A percentile compares a stretch with the other conserved stretches of the same genome.
Conservation (phyloP, 176 grass and related monocot species). For the Carex parvula region DNA sequence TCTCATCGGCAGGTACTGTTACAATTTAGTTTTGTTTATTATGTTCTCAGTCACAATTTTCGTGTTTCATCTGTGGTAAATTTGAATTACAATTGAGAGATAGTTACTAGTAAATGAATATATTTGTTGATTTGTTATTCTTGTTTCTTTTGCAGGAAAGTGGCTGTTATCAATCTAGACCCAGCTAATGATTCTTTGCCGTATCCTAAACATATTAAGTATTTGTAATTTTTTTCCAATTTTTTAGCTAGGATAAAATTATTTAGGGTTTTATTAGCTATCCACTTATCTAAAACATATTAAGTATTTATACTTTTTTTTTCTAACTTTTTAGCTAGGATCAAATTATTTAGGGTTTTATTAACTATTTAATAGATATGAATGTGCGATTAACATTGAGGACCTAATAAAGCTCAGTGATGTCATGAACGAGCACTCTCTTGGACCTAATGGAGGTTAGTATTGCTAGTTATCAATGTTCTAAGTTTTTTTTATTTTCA, state of each 20-base stretch:
- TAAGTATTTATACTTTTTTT: neutral
- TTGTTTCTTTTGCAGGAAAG: constrained; percentile 55
- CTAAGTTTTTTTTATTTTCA: neutral
- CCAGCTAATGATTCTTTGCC: constrained; percentile 81
- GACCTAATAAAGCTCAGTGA: constrained; percentile 89
- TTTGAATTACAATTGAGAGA: neutral
- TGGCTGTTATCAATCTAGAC: constrained; percentile 81
- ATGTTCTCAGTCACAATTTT: neutral
- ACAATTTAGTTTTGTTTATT: constrained; percentile 1
- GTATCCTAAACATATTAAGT: constrained; percentile 54
- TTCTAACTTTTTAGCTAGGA: neutral
- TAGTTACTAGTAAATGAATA: neutral
- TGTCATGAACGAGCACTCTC: constrained; percentile 80
- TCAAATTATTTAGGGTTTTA: constrained; percentile 19
- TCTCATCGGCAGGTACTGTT: constrained; percentile 50
- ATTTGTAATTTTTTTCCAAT: neutral
- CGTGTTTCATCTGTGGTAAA: neutral
- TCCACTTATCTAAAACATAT: constrained; percentile 10
- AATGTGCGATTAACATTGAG: constrained; percentile 86
- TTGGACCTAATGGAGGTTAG: constrained; percentile 96
- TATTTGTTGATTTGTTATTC: neutral
- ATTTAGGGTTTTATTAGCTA: constrained; percentile 36
- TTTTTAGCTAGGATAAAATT: constrained; percentile 11
- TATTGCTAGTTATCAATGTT: neutral
- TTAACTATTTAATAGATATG: constrained; percentile 64